phyloP scores from a whole-genome alignment of 2,329 filamentous ascomycete genomes.

The Botrytis elliptica region DNA sequence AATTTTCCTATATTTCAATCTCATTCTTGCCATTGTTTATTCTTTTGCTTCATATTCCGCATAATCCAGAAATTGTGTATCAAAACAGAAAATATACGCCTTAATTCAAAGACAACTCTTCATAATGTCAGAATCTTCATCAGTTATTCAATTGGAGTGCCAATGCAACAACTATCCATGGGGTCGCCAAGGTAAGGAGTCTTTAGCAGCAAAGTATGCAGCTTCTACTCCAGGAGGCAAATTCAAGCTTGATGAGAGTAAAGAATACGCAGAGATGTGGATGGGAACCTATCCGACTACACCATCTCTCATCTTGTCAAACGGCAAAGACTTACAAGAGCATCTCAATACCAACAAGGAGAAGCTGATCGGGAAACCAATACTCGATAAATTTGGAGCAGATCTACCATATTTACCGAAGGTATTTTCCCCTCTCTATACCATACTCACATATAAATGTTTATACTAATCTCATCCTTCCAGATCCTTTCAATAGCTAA shows the following conservation, averaged over 20 bases:
- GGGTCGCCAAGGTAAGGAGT: constrained; percentile 67
- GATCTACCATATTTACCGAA: constrained; percentile 74
- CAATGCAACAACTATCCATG: constrained; percentile 54
- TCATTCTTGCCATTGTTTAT: background rate
- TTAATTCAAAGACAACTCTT: background rate
- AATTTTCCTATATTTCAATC: background rate
- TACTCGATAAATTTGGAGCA: constrained; percentile 59
- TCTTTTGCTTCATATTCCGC: background rate
- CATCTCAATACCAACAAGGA: constrained; percentile 62
- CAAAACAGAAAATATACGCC: background rate
- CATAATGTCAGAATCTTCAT: constrained; percentile 29
- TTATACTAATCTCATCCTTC: background rate
- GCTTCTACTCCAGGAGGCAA: constrained; percentile 61
- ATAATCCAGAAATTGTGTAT: background rate
- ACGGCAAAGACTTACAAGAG: constrained; percentile 62
- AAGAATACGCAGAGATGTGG: constrained; percentile 56
- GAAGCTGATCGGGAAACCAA: constrained; percentile 61
- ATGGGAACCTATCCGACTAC: constrained; percentile 69
- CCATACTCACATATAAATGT: constrained; percentile 19
- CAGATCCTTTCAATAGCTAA: constrained; percentile 72
- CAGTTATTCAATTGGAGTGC: constrained; percentile 54
- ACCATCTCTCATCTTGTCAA: constrained; percentile 62
- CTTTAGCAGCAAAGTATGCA: constrained; percentile 64
- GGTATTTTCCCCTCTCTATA: constrained; percentile 38
- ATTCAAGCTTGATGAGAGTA: constrained; percentile 63